Evolutionary conservation across 352 stramenopile species (phyloP).

Genomic region (Pythium rhizo-oryzae): DNA sequence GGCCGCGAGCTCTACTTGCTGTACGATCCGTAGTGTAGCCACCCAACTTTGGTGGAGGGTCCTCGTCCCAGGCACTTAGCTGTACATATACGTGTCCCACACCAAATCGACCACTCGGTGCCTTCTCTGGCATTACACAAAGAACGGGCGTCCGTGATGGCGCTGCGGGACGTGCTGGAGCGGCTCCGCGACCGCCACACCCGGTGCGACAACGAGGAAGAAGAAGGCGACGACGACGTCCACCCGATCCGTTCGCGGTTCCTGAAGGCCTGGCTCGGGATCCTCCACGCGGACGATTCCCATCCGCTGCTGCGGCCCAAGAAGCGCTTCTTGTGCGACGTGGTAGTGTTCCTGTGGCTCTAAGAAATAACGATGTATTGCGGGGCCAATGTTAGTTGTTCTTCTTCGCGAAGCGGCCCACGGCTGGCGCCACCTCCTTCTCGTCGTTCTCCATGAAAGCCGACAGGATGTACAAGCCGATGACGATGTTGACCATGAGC

Average conservation of each 20-base stretch:
- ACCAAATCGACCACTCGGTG: not conserved
- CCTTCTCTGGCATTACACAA: not conserved
- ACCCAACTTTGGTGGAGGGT: too few relatives aligned
- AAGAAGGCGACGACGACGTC: not conserved
- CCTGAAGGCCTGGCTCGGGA: conserved; percentile 29
- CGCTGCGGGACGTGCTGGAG: conserved; percentile 10
- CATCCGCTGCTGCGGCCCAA: conserved; percentile 25
- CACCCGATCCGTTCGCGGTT: conserved; percentile 21
- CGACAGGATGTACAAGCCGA: conserved; percentile 76
- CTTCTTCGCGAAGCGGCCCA: conserved; percentile 62
- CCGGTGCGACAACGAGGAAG: too few relatives aligned
- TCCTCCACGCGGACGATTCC: conserved; percentile 27
- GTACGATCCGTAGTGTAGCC: conserved; percentile 30
- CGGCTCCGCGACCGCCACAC: conserved; percentile 8
- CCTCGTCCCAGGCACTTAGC: conserved; percentile 20
- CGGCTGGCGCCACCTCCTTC: conserved; percentile 49
- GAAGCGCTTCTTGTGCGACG: conserved; percentile 18
- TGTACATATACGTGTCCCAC: not conserved
- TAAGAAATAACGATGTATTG: not conserved
- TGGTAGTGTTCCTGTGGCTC: conserved; percentile 16
- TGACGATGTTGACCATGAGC: conserved; percentile 76
- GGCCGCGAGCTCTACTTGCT: conserved; percentile 28
- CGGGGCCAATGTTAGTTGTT: conserved; percentile 13
- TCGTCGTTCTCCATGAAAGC: conserved; percentile 61
- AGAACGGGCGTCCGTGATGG: not conserved